Percentiles rank a stretch among this genome's conserved stretches.
These are phyloP conservation scores for Arxiozyma telluris DNA, from an alignment of 1,139 yeast species.

Conservation along the genomic window DNA sequence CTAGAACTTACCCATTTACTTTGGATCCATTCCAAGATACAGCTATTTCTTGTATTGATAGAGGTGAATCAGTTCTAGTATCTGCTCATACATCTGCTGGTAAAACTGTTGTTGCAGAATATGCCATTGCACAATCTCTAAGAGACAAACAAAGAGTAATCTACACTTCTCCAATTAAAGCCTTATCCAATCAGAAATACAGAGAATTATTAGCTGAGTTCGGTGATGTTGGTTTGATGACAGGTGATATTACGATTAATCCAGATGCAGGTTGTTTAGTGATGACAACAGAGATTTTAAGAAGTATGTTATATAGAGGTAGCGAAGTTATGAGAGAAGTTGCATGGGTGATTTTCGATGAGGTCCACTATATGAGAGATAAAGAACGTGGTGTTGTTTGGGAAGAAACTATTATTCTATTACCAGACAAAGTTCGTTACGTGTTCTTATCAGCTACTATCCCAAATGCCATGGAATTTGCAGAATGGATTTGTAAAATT, in stretches of 20 bases:
- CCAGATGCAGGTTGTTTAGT: conserved; percentile 95
- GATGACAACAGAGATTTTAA: conserved; percentile 93
- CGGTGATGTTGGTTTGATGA: conserved; percentile 94
- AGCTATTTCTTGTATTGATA: conserved; percentile 86
- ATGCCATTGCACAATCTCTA: conserved; percentile 92
- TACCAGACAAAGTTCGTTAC: conserved; percentile 89
- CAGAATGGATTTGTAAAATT: conserved; percentile 94
- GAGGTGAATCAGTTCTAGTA: conserved; percentile 91
- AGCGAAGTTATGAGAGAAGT: conserved; percentile 95
- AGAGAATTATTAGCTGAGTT: conserved; percentile 87
- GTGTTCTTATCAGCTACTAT: conserved; percentile 91
- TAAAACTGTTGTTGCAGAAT: conserved; percentile 97
- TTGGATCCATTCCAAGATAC: conserved; percentile 96
- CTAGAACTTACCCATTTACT: conserved; percentile 82
- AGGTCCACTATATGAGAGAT: conserved; percentile 93
- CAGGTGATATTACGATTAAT: conserved; percentile 96
- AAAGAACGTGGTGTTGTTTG: conserved; percentile 97
- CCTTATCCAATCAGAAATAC: conserved; percentile 90
- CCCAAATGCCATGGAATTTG: conserved; percentile 97
- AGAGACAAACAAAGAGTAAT: conserved; percentile 89
- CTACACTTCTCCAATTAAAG: conserved; percentile 95
- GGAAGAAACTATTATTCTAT: conserved; percentile 95
- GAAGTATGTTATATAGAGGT: conserved; percentile 89
- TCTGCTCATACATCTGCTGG: conserved; percentile 99
- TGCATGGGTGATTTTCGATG: conserved; percentile 93